A percentile compares a stretch with the other conserved stretches of the same genome.
These are phyloP conservation scores for Scutellaria minor DNA, from an alignment of 257 asterid species.

Conservation along the genomic window DNA sequence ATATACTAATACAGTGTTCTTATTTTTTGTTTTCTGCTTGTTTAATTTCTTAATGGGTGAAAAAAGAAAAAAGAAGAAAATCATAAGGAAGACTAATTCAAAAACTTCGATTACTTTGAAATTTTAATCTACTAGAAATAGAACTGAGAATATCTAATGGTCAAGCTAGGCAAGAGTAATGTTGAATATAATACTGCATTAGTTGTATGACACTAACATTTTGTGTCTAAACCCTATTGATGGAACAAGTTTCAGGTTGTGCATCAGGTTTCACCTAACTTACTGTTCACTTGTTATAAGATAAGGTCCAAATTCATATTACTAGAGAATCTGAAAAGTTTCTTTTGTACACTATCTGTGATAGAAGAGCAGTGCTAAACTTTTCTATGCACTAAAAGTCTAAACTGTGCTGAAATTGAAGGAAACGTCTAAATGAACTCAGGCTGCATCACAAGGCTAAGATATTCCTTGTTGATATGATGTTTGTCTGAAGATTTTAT, in stretches of 20 bases:
- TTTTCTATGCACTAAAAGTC: too few species aligned
- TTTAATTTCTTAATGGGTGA: background rate
- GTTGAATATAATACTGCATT: background rate
- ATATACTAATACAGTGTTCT: too few species aligned
- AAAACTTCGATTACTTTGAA: background rate
- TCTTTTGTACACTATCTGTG: background rate
- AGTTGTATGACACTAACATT: background rate
- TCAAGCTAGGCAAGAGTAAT: background rate
- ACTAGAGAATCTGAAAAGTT: background rate
- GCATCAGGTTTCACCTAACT: background rate
- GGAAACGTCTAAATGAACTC: background rate
- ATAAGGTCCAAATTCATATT: background rate
- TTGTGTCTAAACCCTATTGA: background rate
- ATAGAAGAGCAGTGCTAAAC: background rate
- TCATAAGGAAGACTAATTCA: background rate
- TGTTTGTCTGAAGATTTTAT: background rate
- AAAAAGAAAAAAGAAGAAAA: background rate
- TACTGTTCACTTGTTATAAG: background rate
- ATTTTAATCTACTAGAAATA: too few species aligned
- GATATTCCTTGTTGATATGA: background rate
- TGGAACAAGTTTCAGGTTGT: background rate
- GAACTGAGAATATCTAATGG: too few species aligned
- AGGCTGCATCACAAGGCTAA: background rate
- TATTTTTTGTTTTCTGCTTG: background rate
- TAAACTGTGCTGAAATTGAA: background rate